Evolutionary conservation across 140 eudicot genomes (phyloP).

Genomic region (Cichorium intybus): DNA sequence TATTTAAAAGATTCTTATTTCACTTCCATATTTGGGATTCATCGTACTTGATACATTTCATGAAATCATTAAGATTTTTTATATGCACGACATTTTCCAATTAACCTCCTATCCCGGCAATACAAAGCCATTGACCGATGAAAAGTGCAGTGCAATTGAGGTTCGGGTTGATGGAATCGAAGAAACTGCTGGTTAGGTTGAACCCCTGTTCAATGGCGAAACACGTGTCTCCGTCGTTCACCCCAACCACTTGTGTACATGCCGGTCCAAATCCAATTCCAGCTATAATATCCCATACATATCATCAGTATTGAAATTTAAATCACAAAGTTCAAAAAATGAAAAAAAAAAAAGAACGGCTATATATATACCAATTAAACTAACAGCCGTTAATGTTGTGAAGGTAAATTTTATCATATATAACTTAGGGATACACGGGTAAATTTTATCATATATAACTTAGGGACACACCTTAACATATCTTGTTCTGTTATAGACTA

Average conservation of each 20-base stretch:
- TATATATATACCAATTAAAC: too few relatives aligned
- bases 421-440: too few relatives aligned
- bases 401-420: too few relatives aligned
- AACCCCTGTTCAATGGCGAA: constrained; percentile 11
- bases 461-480: too few relatives aligned
- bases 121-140: constrained; percentile 38
- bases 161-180: constrained; percentile 27
- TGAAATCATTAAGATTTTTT: neutral
- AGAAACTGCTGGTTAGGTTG: constrained; percentile 5
- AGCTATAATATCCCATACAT: neutral
- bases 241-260: constrained; percentile 22
- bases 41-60: neutral
- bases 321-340: too few relatives aligned
- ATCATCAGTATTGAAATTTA: neutral
- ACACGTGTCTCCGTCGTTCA: constrained; percentile 28
- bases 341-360: too few relatives aligned
- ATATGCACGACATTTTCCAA: neutral
- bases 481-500: too few relatives aligned
- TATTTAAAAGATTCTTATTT: too few relatives aligned
- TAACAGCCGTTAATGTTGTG: too few relatives aligned
- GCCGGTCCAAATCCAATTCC: constrained; percentile 3
- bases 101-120: constrained; percentile 17
- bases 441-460: too few relatives aligned
- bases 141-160: constrained; percentile 34
- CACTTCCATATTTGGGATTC: neutral